Conservation (phyloP, 441 rosid species). For the Adansonia madagascariensis region DNA sequence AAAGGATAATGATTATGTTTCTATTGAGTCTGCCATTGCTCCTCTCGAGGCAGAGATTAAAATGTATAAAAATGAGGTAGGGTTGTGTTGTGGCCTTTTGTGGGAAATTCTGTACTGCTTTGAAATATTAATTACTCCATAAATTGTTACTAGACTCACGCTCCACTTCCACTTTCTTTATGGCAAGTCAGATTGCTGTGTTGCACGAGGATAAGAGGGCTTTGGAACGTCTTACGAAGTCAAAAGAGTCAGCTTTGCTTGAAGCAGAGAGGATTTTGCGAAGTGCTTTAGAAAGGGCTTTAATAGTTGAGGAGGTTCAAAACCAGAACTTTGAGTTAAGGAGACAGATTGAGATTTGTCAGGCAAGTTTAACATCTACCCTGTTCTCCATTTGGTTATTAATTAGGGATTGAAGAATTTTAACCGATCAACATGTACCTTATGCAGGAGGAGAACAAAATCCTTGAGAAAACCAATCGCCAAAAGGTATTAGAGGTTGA, state of each 20-base stretch:
- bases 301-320: slow-evolving; percentile 91
- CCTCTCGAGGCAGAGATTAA: slow-evolving; percentile 88
- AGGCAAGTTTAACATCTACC: slow-evolving; percentile 39
- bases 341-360: slow-evolving; percentile 87
- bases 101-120: background rate
- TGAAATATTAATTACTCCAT: no score
- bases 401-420: background rate
- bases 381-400: slow-evolving; percentile 4
- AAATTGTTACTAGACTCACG: no score
- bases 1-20: slow-evolving; percentile 65
- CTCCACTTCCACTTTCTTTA: background rate
- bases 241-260: slow-evolving; percentile 82
- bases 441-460: slow-evolving; percentile 83
- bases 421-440: background rate
- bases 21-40: slow-evolving; percentile 72
- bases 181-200: slow-evolving; percentile 51
- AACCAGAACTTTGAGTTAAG: slow-evolving; percentile 82
- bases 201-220: slow-evolving; percentile 93
- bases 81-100: background rate
- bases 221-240: slow-evolving; percentile 86
- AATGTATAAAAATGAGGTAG: slow-evolving; percentile 73
- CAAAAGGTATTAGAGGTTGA: slow-evolving; percentile 87
- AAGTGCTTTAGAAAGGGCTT: slow-evolving; percentile 84
- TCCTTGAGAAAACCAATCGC: slow-evolving; percentile 89
- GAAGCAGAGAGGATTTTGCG: slow-evolving; percentile 86